Evolutionary conservation across 768 basidiomycete genomes (phyloP), one percentile per base, ranked within the genome.

Genomic region (Pholiota microspora): DNA sequence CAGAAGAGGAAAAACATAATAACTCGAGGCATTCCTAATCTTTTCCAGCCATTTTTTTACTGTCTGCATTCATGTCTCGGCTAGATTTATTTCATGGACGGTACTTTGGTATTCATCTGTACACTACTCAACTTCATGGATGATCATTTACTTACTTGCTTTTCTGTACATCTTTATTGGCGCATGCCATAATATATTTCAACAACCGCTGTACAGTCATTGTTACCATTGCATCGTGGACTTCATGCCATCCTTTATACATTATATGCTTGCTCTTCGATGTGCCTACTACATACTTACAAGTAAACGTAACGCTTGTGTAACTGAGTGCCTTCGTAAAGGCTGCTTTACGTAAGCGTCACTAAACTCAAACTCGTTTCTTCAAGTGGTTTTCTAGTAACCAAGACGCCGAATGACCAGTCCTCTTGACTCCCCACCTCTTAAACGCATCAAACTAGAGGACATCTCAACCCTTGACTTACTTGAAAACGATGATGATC

Each of bases 381-480:
- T 31, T 31, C 6, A 31, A 31, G 35, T 36, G 8, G 13, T 15
- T 15, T 15, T 36, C 35, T 4, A 36, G 8, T 36, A 9, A 15
- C 15, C 35, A 8, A 8, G 4, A 36, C 35, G 7, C 35, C 21
- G 29, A 42, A 62, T 63, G 62, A 46, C 52, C 25, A 54, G 54
- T 36, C 31, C 59, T 25, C 58, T 50, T 23, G 50, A 49, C 42
- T 69, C 69, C 36, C 71, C 69, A 46, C 64, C 74, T 21, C 48
- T 68, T 23, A 80, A 79, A 62, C 76, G 77, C 29, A 55, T 64
- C 28, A 64, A 62, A 40, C 55, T 64, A n/a, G 57, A 64, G 42
- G 49, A 57, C 27, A 9, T 15, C 25, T 42, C 27, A 32, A 23
- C 4, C n/a, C 24, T 7, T 50, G 15, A 44, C 34, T 28, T 16